Percentiles rank a stretch among this genome's conserved stretches.
These are phyloP conservation scores for Podaxis sp. DNA, from an alignment of 768 basidiomycete genomes.

Conservation along the genomic window DNA sequence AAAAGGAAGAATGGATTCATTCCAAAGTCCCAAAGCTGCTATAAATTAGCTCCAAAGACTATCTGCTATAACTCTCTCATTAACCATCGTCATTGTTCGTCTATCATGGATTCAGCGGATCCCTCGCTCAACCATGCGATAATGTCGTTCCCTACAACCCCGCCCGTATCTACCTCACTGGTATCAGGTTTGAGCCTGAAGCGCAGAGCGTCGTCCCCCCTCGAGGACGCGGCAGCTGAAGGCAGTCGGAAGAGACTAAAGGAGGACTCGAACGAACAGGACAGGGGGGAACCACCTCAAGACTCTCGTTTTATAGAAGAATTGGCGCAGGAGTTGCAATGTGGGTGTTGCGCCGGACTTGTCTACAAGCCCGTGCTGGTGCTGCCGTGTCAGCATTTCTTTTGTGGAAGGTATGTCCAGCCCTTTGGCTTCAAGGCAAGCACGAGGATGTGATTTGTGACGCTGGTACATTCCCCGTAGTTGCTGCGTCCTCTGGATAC, in stretches of 20 bases:
- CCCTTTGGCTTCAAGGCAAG: neutral
- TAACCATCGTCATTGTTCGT: neutral
- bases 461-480: constrained; percentile 32
- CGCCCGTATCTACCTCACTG: constrained; percentile 13
- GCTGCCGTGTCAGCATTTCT: constrained; percentile 85
- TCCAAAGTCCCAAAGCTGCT: constrained; percentile 3
- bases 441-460: constrained; percentile 7
- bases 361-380: constrained; percentile 83
- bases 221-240: constrained; percentile 46
- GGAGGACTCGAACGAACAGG: constrained; percentile 31
- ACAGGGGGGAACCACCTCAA: neutral
- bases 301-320: constrained; percentile 49
- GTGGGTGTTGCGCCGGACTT: constrained; percentile 82
- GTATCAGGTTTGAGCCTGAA: constrained; percentile 36
- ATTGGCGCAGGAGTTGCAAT: constrained; percentile 73
- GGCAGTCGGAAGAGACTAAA: constrained; percentile 60
- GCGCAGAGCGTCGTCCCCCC: constrained; percentile 61
- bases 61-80: neutral
- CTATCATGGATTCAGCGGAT: constrained; percentile 14
- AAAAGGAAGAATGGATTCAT: constrained; percentile 6
- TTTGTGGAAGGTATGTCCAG: constrained; percentile 74
- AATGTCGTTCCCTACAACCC: constrained; percentile 7
- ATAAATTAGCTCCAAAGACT: constrained; percentile 10
- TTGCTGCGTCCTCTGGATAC: constrained; percentile 82
- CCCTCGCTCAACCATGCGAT: constrained; percentile 6